A percentile compares a stretch with the other conserved stretches of the same genome.
These are phyloP conservation scores for Panicum virgatum DNA, from an alignment of 202 grass and related monocot species.

Conservation along the genomic window DNA sequence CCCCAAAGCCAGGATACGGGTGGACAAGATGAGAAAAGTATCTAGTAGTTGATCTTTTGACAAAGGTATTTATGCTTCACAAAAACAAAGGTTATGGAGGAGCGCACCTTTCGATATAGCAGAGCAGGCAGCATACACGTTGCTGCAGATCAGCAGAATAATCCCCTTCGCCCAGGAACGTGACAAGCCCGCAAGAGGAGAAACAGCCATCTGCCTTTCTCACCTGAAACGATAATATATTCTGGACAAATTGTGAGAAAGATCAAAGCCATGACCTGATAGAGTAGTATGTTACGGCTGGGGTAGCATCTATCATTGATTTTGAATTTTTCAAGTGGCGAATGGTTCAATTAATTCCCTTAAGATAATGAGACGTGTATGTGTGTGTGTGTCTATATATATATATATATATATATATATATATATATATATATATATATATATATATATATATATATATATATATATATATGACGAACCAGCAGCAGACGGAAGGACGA, in stretches of 20 bases:
- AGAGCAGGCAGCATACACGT: constrained; percentile 22
- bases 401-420: too few relatives aligned
- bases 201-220: constrained; percentile 43
- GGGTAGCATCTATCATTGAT: not conserved
- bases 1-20: constrained; percentile 30
- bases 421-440: too few relatives aligned
- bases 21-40: constrained; percentile 43
- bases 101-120: constrained; percentile 45
- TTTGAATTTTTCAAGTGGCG: not conserved
- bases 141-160: constrained; percentile 38
- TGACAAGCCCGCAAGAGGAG: constrained; percentile 11
- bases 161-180: constrained; percentile 35
- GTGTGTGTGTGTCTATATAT: too few relatives aligned
- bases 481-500: not conserved
- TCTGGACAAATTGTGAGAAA: not conserved
- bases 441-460: too few relatives aligned
- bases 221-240: not conserved
- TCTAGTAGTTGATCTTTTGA: constrained; percentile 41
- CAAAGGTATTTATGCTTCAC: constrained; percentile 45
- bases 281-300: too few relatives aligned
- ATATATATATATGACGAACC: not conserved
- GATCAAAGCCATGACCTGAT: not conserved
- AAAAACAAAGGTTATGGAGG: constrained; percentile 48
- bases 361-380: not conserved
- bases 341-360: not conserved